Percentiles rank a stretch among this genome's conserved stretches.
Evolutionary conservation across 1,284 basidiomycete species (phyloP).

Genomic region (Trametes hirsuta): DNA sequence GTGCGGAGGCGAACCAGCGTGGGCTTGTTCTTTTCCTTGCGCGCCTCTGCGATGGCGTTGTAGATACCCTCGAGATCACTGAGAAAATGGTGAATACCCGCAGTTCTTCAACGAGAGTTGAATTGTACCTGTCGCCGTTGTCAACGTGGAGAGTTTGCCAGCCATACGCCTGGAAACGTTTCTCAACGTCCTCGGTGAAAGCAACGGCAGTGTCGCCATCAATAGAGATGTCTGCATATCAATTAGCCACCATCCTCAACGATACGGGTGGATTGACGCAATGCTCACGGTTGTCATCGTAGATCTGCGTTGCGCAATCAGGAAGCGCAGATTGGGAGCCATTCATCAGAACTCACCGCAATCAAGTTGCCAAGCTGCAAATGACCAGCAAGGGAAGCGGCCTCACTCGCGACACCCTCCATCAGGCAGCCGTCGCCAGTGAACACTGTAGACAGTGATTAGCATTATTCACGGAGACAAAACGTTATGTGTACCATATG

Average conservation of each 20-base stretch:
- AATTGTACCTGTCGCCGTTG: conserved; percentile 75
- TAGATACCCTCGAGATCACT: conserved; percentile 83
- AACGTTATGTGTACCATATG: conserved; percentile 63
- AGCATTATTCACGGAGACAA: conserved; percentile 2
- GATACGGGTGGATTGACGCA: neutral
- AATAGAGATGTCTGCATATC: conserved; percentile 84
- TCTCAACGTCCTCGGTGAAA: conserved; percentile 93
- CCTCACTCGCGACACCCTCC: conserved; percentile 93
- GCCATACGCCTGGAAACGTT: conserved; percentile 88
- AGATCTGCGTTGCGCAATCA: conserved; percentile 54
- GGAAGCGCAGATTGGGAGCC: neutral
- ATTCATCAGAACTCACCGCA: conserved; percentile 50
- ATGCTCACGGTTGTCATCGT: conserved; percentile 84
- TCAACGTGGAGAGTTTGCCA: conserved; percentile 92
- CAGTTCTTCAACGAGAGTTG: neutral
- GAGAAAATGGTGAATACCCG: conserved; percentile 3
- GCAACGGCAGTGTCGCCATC: conserved; percentile 92
- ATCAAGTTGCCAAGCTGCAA: conserved; percentile 93
- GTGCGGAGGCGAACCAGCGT: conserved; percentile 87
- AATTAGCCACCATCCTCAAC: conserved; percentile 9
- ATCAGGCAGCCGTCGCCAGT: conserved; percentile 94
- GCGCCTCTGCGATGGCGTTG: conserved; percentile 80
- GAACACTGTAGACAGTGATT: conserved; percentile 59
- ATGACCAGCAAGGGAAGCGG: conserved; percentile 91
- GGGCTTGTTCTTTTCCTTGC: conserved; percentile 80